Percentiles rank a stretch among this genome's conserved stretches.
These are phyloP conservation scores for Gymnopilus junonius DNA, from an alignment of 768 basidiomycete species.

Conservation along the genomic window DNA sequence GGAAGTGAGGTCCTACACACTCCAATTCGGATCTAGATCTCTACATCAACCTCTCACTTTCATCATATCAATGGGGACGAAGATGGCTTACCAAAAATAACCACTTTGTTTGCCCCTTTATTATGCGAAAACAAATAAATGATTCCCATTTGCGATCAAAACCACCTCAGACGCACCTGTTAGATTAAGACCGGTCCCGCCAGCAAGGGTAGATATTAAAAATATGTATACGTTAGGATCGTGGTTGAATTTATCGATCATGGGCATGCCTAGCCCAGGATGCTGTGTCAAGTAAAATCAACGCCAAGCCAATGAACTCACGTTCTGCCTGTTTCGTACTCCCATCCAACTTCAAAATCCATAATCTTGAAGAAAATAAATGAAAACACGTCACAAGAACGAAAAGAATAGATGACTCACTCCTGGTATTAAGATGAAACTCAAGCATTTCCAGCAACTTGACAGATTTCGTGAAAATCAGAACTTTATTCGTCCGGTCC, in stretches of 20 bases:
- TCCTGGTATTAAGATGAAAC: conserved; percentile 64
- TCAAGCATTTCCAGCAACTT: conserved; percentile 88
- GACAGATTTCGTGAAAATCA: conserved; percentile 93
- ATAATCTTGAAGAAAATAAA: conserved; percentile 42
- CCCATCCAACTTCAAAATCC: conserved; percentile 84
- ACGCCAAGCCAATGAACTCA: conserved; percentile 37
- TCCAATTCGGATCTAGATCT: conserved; percentile 88
- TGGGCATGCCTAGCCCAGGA: conserved; percentile 68
- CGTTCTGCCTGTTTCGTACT: conserved; percentile 67
- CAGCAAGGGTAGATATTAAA: conserved; percentile 89
- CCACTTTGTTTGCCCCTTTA: conserved; percentile 87
- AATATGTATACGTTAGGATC: conserved; percentile 79
- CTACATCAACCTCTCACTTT: conserved; percentile 11
- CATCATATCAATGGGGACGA: not conserved
- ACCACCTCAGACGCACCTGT: conserved; percentile 44
- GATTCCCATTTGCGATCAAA: not conserved
- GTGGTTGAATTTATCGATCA: conserved; percentile 84
- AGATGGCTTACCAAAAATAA: conserved; percentile 78
- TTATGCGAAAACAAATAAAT: not conserved
- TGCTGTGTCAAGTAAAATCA: not conserved
- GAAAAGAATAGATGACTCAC: conserved; percentile 38
- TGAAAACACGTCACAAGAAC: not conserved
- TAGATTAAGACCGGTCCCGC: conserved; percentile 89
- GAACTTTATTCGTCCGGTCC: conserved; percentile 77
- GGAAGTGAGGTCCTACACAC: conserved; percentile 46